phyloP scores from a whole-genome alignment of 2,329 filamentous ascomycete species.

The Tolypocladium album region DNA sequence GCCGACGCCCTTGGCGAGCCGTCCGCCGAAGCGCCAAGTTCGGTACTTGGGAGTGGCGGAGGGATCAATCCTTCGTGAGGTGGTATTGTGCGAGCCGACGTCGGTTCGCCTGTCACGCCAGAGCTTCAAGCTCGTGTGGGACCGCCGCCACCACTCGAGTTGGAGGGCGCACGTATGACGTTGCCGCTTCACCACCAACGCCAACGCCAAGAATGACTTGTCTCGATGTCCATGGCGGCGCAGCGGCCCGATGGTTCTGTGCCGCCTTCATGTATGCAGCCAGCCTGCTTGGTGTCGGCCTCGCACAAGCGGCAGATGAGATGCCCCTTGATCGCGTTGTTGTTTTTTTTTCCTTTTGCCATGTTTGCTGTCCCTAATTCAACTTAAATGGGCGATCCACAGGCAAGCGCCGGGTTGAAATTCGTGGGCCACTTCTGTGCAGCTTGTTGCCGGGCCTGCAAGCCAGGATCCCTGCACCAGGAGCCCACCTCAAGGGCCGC shows the following conservation, averaged over 20 bases:
- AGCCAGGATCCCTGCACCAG: slow-evolving; percentile 1
- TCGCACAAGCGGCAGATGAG: background rate
- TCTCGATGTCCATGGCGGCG: background rate
- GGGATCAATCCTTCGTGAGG: background rate
- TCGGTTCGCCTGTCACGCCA: background rate
- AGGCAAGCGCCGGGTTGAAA: slow-evolving; percentile 4
- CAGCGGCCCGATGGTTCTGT: background rate
- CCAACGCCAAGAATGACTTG: background rate
- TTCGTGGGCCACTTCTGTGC: slow-evolving; percentile 4
- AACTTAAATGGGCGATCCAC: slow-evolving; percentile 4
- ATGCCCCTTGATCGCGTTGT: background rate
- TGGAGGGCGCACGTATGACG: slow-evolving; percentile 4
- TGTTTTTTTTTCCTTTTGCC: background rate
- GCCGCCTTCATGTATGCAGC: background rate
- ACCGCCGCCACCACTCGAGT: slow-evolving; percentile 3
- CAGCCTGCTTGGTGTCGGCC: background rate
- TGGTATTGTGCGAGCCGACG: background rate
- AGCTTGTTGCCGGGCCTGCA: slow-evolving; percentile 1
- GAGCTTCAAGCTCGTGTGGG: background rate
- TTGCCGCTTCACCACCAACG: slow-evolving; percentile 2
- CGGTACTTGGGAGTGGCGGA: background rate
- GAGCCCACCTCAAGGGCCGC: background rate
- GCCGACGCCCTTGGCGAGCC: background rate
- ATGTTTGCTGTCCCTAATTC: background rate
- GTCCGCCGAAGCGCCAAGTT: background rate